Base-by-base conservation (phyloP, 2,329 filamentous ascomycete species). In the Talaromyces sp. region DNA sequence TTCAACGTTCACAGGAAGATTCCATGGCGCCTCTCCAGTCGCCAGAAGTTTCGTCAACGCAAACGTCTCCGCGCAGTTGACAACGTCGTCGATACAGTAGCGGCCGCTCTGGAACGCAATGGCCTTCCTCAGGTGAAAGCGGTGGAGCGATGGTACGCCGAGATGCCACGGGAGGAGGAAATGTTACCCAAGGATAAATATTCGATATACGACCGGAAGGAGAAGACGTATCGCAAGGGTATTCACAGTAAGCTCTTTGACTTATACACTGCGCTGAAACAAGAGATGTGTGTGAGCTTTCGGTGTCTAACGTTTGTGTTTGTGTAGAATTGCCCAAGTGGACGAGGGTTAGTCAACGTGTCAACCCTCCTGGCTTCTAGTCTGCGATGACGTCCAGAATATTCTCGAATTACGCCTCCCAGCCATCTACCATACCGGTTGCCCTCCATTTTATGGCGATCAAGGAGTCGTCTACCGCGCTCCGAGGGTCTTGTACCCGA, bases 141-240 rank as follows among this genome's bases (percentile, higher is more conserved):
- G 60, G 82, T 99, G 64, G 89, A 96, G 76, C 81, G 88, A 73
- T 99, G 95, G 95, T 96, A 95, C 82, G 83, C 84, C 40, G 92
- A 96, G 79, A 99, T 99, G 95, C 95, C 95, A 23, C 90, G 87
- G 28, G 95, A 99, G 83, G 84, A 87, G 72, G 92, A 98, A 83
- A 99, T 99, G 95, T 76, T 96, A 76, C 89, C 95, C 54, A 89
- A 86, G 78, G 95, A 99, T 81, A 99, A 99, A 81, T 99, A 99
- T 81, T 96, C 92, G 31, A 89, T 99, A 72, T 99, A 98, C 78
- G 93, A 96, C 78, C 88, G 93, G 70, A 97, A 98, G 79, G 92
- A 90, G 76, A 96, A 93, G 86, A 88, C 86, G 71, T 99, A 98
- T 77, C 84, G 95, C 75, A 99, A 99, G 86, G 91, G 92, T 62